Evolutionary conservation across 2,329 filamentous ascomycete species (phyloP).

Genomic region (Annulohypoxylon truncatum): DNA sequence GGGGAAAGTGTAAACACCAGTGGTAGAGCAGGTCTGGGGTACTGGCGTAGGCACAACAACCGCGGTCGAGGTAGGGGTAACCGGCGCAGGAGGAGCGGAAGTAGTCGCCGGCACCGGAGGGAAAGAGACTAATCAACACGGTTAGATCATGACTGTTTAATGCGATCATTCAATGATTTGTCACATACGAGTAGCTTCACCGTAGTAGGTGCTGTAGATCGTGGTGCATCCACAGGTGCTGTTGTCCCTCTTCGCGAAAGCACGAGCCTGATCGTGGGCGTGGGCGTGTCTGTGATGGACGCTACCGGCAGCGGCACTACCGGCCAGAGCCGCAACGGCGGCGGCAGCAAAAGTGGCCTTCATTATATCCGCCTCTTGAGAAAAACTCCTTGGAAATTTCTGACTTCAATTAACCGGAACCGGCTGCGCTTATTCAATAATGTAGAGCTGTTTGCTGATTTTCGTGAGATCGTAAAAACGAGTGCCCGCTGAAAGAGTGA

Average conservation of each 20-base stretch:
- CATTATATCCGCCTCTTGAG: conserved; percentile 67
- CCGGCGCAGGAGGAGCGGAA: conserved; percentile 41
- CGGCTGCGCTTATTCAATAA: conserved; percentile 42
- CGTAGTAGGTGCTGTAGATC: conserved; percentile 77
- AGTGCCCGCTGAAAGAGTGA: conserved; percentile 91
- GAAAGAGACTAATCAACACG: conserved; percentile 52
- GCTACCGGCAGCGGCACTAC: conserved; percentile 65
- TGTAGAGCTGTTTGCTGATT: conserved; percentile 44
- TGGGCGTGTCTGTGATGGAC: conserved; percentile 73
- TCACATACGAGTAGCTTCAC: conserved; percentile 71
- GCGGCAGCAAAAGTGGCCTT: conserved; percentile 77
- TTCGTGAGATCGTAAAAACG: conserved; percentile 61
- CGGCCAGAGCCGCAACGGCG: conserved; percentile 70
- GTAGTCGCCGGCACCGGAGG: conserved; percentile 49
- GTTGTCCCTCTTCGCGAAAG: conserved; percentile 60
- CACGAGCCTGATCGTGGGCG: conserved; percentile 66
- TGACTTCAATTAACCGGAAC: conserved; percentile 48
- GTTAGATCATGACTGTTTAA: conserved; percentile 15
- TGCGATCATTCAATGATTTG: background rate
- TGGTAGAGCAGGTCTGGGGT: conserved; percentile 68
- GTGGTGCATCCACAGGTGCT: conserved; percentile 76
- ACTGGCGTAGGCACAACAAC: conserved; percentile 64
- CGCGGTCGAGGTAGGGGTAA: conserved; percentile 54
- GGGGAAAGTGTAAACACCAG: conserved; percentile 80
- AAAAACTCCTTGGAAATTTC: conserved; percentile 41